Base-by-base conservation (phyloP, 208 protist genomes). In the Acanthamoeba quina region DNA sequence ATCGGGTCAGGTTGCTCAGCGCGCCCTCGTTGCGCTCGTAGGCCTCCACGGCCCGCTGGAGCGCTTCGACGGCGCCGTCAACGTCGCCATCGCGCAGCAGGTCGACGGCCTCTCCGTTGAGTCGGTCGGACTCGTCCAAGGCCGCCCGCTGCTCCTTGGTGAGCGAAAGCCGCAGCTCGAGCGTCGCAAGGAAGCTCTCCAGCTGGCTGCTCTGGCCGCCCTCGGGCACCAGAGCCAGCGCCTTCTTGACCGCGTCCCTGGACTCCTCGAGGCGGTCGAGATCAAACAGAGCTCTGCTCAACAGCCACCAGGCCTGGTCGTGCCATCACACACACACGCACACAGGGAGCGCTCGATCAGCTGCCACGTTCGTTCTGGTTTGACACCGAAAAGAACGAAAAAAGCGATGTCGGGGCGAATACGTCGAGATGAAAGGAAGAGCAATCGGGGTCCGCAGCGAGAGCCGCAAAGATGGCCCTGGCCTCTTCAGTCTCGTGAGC, bases 21-120 rank as follows among this genome's bases (percentile, higher is more conserved):
- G n/a, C 66, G 15, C 66, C 66, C 5, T 74, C 66, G n/a, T 74
- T 74, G 29, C 66, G 15, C 66, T 74, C 66, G 66, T 31, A 74
- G 21, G 31, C 66, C 66, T 74, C 66, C 29, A 74, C 24, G 24
- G 66, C 66, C 3, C n/a, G 66, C 66, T 74, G 4, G 66, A 74
- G n/a, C 66, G 21, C 1, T 31, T 74, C 66, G 29, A 74, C 24
- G 10, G 66, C 66, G 15, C 2, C 26, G 24, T 29, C 31, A 29
- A 17, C 2, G n/a, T 74, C 10, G 66, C 31, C 66, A 34, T 29
- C 66, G 10, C 3, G 24, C 13, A 74, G 29, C 66, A 74, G 66
- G 11, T 74, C 66, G 15, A 74, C 41, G 24, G 29, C 66, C n/a
- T 74, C 24, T 15, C 66, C n/a, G 66, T 74, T 74, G 66, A 74